Conservation (phyloP, 2,329 filamentous ascomycete species). For the Cladophialophora exuberans region DNA sequence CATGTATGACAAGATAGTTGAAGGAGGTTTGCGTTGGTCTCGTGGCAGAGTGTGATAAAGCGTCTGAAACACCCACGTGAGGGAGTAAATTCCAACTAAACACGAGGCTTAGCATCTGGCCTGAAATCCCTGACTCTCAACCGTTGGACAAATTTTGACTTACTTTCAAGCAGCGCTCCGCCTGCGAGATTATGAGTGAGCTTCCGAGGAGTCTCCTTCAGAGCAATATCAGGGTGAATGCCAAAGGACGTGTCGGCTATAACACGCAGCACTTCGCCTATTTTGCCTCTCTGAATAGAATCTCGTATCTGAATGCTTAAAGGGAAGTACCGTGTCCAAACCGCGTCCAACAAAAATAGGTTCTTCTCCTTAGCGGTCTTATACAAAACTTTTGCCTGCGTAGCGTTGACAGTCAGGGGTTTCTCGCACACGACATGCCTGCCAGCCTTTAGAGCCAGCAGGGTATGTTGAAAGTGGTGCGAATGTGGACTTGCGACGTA, state of each 20-base stretch:
- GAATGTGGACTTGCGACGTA: constrained; percentile 91
- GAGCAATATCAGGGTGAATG: constrained; percentile 25
- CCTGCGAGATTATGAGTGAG: constrained; percentile 50
- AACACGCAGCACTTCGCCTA: constrained; percentile 61
- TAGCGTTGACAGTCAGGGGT: constrained; percentile 81
- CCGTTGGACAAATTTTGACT: constrained; percentile 17
- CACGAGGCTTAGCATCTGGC: background rate
- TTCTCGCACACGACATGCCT: constrained; percentile 93
- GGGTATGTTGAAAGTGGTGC: constrained; percentile 88
- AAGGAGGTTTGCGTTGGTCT: constrained; percentile 28
- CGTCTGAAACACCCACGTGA: constrained; percentile 78
- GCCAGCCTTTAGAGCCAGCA: constrained; percentile 77
- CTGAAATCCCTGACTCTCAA: background rate
- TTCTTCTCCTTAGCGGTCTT: constrained; percentile 73
- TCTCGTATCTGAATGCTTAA: constrained; percentile 75
- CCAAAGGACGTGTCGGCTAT: constrained; percentile 10
- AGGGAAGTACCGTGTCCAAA: constrained; percentile 90
- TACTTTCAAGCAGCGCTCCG: constrained; percentile 41
- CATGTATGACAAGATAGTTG: constrained; percentile 53
- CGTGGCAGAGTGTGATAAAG: constrained; percentile 61
- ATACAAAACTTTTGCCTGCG: constrained; percentile 73
- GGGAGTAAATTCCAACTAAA: constrained; percentile 75
- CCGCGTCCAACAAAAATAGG: constrained; percentile 81
- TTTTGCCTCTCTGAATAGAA: constrained; percentile 53
- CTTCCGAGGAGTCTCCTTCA: constrained; percentile 27